Evolutionary conservation across 441 rosid species (phyloP).

Genomic region (Adansonia rubrostipa): DNA sequence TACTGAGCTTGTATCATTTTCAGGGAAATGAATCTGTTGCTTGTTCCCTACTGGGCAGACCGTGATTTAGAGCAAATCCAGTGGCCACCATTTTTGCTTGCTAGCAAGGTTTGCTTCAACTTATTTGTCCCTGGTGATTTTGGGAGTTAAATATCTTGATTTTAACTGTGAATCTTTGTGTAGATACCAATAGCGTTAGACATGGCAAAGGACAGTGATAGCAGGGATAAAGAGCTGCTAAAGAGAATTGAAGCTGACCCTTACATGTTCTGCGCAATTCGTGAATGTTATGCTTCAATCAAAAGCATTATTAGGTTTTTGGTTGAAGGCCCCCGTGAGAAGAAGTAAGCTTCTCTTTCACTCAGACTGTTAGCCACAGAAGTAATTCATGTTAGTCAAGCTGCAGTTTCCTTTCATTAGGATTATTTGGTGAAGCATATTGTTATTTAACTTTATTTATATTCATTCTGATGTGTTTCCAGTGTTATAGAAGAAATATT

Average conservation of each 20-base stretch:
- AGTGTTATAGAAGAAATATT: slow-evolving; percentile 83
- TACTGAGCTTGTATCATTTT: slow-evolving; percentile 33
- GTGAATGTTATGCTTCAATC: slow-evolving; percentile 97
- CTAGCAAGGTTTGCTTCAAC: slow-evolving; percentile 85
- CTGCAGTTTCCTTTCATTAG: slow-evolving; percentile 23
- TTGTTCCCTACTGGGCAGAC: slow-evolving; percentile 99
- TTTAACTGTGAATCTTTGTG: background rate
- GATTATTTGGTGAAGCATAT: slow-evolving; percentile 20
- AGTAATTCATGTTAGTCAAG: slow-evolving; percentile 19
- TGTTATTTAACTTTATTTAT: slow-evolving; percentile 5
- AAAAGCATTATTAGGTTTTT: slow-evolving; percentile 69
- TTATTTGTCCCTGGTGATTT: slow-evolving; percentile 16
- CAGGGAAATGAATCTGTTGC: slow-evolving; percentile 97
- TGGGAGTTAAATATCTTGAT: slow-evolving; percentile 28
- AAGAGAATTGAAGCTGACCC: slow-evolving; percentile 77
- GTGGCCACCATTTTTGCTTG: slow-evolving; percentile 99
- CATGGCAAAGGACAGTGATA: slow-evolving; percentile 99
- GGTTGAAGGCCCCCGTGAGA: slow-evolving; percentile 82
- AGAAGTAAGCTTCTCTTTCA: slow-evolving; percentile 52
- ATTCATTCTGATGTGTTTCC: slow-evolving; percentile 34
- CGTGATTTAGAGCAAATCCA: slow-evolving; percentile 88
- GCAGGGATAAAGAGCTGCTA: slow-evolving; percentile 87
- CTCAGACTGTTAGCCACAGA: slow-evolving; percentile 17
- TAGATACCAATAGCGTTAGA: slow-evolving; percentile 99
- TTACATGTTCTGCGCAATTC: slow-evolving; percentile 93